Percentiles rank a stretch among this genome's conserved stretches.
Evolutionary conservation across 1,284 basidiomycete genomes (phyloP).

Genomic region (Papiliotrema terrestris): DNA sequence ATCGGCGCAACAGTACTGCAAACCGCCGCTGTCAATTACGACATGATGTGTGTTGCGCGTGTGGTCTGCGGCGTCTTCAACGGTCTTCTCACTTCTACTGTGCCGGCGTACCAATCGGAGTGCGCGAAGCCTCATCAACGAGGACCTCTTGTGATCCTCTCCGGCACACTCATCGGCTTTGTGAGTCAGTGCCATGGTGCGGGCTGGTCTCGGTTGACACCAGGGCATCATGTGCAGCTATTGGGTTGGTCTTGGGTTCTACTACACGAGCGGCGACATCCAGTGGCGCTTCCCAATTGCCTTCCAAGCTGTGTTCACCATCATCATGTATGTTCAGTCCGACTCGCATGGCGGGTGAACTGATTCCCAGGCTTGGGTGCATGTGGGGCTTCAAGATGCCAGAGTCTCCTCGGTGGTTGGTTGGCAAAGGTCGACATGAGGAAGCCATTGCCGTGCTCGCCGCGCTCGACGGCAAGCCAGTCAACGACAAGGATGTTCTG

Average conservation of each 20-base stretch:
- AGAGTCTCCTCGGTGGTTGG: constrained; percentile 55
- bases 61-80: constrained; percentile 45
- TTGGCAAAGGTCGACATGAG: constrained; percentile 50
- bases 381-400: constrained; percentile 40
- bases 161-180: constrained; percentile 41
- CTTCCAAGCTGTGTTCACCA: constrained; percentile 38
- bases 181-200: constrained; percentile 16
- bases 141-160: constrained; percentile 49
- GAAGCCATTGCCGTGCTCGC: constrained; percentile 50
- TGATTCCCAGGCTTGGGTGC: constrained; percentile 31
- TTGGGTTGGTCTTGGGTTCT: constrained; percentile 48
- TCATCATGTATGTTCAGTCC: constrained; percentile 6
- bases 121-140: constrained; percentile 47
- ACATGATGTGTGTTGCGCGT: constrained; percentile 49
- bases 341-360: not conserved
- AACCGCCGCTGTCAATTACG: constrained; percentile 41
- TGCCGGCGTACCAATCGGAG: constrained; percentile 46
- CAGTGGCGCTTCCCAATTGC: constrained; percentile 44
- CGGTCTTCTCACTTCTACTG: constrained; percentile 48
- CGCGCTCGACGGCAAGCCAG: constrained; percentile 31
- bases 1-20: constrained; percentile 48
- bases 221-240: constrained; percentile 31
- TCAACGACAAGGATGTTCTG: constrained; percentile 26
- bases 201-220: not conserved
- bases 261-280: constrained; percentile 41